Conservation (phyloP, 352 stramenopile genomes). For the Globisporangium nagaii region DNA sequence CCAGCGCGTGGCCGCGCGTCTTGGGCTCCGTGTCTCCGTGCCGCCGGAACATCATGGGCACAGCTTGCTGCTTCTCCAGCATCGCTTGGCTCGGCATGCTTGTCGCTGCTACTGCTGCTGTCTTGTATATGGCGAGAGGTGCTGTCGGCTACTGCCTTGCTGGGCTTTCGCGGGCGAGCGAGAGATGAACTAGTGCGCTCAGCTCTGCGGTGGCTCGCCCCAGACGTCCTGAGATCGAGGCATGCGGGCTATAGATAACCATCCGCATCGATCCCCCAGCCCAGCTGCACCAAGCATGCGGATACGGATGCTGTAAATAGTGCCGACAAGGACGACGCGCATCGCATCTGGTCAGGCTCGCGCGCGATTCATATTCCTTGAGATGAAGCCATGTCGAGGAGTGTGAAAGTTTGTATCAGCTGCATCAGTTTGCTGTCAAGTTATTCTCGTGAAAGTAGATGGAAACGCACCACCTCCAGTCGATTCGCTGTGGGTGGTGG, state of each 20-base stretch:
- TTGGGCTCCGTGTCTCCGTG: constrained; percentile 76
- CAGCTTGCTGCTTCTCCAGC: constrained; percentile 68
- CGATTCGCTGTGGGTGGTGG: no score
- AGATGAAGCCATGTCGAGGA: no score
- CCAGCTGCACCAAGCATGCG: no score
- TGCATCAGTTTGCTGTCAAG: no score
- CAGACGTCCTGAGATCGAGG: not conserved
- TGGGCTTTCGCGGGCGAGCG: not conserved
- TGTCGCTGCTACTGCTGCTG: not conserved
- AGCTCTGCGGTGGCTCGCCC: no score
- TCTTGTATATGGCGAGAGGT: not conserved
- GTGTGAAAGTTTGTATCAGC: no score
- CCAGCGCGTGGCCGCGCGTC: constrained; percentile 47
- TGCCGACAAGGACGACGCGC: not conserved
- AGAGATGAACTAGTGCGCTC: constrained; percentile 8
- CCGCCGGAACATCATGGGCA: constrained; percentile 76
- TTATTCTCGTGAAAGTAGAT: no score
- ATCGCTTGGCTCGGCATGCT: constrained; percentile 47
- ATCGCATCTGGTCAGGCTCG: no score
- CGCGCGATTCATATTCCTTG: no score
- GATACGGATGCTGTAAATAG: not conserved
- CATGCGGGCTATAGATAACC: constrained; percentile 2
- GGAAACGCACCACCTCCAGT: no score
- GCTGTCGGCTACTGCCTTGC: no score
- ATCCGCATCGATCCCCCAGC: no score